These are phyloP conservation scores for Yarrowia divulgata DNA, from an alignment of 805 yeast species.

Conservation along the genomic window DNA sequence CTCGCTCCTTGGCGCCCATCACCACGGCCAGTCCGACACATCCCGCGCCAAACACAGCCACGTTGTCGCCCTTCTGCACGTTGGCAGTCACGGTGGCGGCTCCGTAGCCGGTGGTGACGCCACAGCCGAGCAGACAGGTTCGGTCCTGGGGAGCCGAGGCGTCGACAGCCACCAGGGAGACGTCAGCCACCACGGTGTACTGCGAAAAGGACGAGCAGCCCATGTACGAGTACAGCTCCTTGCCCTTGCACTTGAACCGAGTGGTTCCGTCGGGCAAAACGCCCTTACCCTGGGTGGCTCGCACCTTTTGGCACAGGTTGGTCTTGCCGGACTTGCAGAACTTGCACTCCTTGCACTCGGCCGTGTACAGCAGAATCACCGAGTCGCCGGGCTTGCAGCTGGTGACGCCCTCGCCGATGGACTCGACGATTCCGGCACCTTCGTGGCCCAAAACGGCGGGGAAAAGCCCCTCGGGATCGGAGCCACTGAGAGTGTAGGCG, in stretches of 20 bases:
- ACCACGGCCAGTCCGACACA: constrained; percentile 96
- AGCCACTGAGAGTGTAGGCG: constrained; percentile 93
- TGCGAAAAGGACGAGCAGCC: constrained; percentile 97
- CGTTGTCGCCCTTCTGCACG: constrained; percentile 88
- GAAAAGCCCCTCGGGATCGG: constrained; percentile 95
- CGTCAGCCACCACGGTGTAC: constrained; percentile 97
- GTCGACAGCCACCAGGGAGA: constrained; percentile 91
- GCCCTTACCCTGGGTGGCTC: constrained; percentile 98
- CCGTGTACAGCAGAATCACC: constrained; percentile 93
- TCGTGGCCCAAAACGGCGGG: constrained; percentile 96
- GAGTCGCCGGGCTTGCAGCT: constrained; percentile 91
- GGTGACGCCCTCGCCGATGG: constrained; percentile 93
- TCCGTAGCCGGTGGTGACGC: constrained; percentile 98
- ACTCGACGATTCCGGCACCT: constrained; percentile 97
- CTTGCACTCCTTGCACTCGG: constrained; percentile 95
- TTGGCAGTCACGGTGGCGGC: constrained; percentile 95
- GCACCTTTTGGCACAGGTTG: constrained; percentile 91
- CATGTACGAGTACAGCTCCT: constrained; percentile 90
- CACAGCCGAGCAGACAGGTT: constrained; percentile 95
- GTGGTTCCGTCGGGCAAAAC: constrained; percentile 98
- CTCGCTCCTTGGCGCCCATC: constrained; percentile 88
- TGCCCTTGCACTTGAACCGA: constrained; percentile 79
- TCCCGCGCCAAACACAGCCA: constrained; percentile 98
- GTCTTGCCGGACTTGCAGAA: constrained; percentile 96
- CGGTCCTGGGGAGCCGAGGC: constrained; percentile 82